Evolutionary conservation across 2,329 filamentous ascomycete genomes (phyloP), one percentile per base, ranked within the genome.

Genomic region (Alternaria alternata): DNA sequence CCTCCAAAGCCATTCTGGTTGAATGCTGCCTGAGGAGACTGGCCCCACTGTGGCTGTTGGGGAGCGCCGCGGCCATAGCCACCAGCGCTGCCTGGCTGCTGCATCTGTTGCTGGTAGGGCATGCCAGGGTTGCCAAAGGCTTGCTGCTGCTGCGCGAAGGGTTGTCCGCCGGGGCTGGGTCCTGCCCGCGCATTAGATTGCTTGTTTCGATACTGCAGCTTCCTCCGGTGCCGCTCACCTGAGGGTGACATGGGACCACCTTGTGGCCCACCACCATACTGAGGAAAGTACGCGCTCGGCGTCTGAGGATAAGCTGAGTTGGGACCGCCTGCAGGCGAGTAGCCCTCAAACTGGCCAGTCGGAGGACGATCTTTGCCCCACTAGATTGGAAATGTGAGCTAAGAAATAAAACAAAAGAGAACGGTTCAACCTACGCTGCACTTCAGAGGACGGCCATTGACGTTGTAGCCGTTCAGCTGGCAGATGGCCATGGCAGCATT

Each of bases 301-400:
- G 92, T 92, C 71, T 89, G 91, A 65, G 91, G 90, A 75, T 90
- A 97, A 57, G 85, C 89, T 87, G 88, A 68, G 86, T 89, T 80
- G 88, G 89, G 70, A 86, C 78, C 90, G 54, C 62, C 92, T 77
- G 94, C 91, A 54, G 94, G 90, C 70, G 91, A 89, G 77, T 91
- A 94, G 70, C 92, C 92, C 72, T 97, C 96, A 70, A 90, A 91
- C 74, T 91, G 86, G 69, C 89, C 87, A 72, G 88, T 93, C 28
- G 95, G 93, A 54, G 94, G 93, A 82, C 97, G 96, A 81, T 99
- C 95, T 83, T 99, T 99, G 78, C 95, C 95, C 95, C 95, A 99
- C 94, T 98, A 76, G 68, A 68, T 62, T 73, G 82, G 59, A 67
- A 61, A 62, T 66, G 66, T 73, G 55, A 76, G 75, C 66, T 51